phyloP scores from a whole-genome alignment of 2,329 filamentous ascomycete species.

The Metarhizium sp. region DNA sequence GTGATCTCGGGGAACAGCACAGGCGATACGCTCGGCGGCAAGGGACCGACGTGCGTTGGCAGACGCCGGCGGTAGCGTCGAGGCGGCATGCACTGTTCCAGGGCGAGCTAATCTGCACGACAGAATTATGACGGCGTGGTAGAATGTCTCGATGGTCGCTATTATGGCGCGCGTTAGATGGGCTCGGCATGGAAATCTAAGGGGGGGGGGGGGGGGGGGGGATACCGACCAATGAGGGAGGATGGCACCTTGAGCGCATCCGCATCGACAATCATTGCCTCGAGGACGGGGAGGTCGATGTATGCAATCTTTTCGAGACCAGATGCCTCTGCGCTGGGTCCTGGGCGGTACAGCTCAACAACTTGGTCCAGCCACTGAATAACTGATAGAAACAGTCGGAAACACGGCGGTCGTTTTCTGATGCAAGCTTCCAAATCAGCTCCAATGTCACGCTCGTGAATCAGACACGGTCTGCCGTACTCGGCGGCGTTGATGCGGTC shows the following conservation, averaged over 20 bases:
- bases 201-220: slow-evolving; percentile 5
- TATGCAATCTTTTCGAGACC: slow-evolving; percentile 34
- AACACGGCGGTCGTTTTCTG: slow-evolving; percentile 40
- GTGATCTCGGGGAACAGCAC: slow-evolving; percentile 41
- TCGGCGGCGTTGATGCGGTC: slow-evolving; percentile 50
- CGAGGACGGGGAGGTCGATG: slow-evolving; percentile 46
- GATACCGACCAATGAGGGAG: slow-evolving; percentile 35
- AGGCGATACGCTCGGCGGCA: slow-evolving; percentile 47
- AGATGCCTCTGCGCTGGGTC: slow-evolving; percentile 29
- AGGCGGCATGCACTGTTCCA: slow-evolving; percentile 27
- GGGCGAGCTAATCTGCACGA: slow-evolving; percentile 45
- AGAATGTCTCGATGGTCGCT: slow-evolving; percentile 54
- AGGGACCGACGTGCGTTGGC: slow-evolving; percentile 49
- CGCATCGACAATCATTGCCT: slow-evolving; percentile 46
- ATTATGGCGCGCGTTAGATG: not conserved
- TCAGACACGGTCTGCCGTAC: slow-evolving; percentile 49
- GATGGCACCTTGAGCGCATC: slow-evolving; percentile 40
- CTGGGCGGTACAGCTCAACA: slow-evolving; percentile 50
- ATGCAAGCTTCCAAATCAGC: slow-evolving; percentile 43
- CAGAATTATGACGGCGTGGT: slow-evolving; percentile 54
- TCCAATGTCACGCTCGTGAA: slow-evolving; percentile 52
- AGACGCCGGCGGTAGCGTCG: slow-evolving; percentile 34
- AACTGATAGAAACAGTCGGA: slow-evolving; percentile 47
- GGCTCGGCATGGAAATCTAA: not conserved
- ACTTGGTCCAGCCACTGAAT: slow-evolving; percentile 48